Conservation (phyloP, 1,284 basidiomycete species). For the Boletus semigastroideus region DNA sequence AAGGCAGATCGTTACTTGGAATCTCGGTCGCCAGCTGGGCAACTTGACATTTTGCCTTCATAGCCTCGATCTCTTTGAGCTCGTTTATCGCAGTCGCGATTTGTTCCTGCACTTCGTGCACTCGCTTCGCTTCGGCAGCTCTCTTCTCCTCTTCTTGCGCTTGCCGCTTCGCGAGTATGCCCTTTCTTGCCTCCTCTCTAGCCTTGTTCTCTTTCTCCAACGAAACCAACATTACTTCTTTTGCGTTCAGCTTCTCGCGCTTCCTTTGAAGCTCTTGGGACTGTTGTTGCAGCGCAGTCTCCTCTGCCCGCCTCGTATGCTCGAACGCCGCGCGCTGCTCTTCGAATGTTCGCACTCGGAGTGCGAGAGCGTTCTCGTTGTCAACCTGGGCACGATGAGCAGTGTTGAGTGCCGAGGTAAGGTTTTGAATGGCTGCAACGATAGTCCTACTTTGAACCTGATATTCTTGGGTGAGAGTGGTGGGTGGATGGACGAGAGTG, state of each 20-base stretch:
- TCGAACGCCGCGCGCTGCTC: constrained; percentile 23
- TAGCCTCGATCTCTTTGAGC: constrained; percentile 12
- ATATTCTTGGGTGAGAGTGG: constrained; percentile 11
- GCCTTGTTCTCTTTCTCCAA: constrained; percentile 26
- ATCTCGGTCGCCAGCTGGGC: constrained; percentile 1
- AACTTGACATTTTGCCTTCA: constrained; percentile 4
- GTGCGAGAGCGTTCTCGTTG: constrained; percentile 14
- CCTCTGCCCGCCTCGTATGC: constrained; percentile 10
- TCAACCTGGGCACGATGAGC: constrained; percentile 19
- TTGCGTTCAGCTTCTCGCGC: constrained; percentile 22
- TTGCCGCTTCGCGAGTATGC: constrained; percentile 20
- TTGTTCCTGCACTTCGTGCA: constrained; percentile 18
- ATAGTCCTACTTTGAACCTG: constrained; percentile 14
- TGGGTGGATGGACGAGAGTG: background rate
- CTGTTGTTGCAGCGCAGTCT: constrained; percentile 7
- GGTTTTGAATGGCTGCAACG: constrained; percentile 10
- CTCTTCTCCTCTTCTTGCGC: constrained; percentile 27
- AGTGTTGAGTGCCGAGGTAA: constrained; percentile 9
- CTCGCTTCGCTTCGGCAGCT: constrained; percentile 16
- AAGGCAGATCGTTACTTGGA: constrained; percentile 8
- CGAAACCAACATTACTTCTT: constrained; percentile 17
- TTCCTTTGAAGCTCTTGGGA: constrained; percentile 14
- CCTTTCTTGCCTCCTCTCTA: constrained; percentile 27
- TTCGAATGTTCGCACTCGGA: constrained; percentile 14
- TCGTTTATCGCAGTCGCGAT: constrained; percentile 24